Evolutionary conservation across 768 basidiomycete species (phyloP).

Genomic region (Mycena kentingensis): DNA sequence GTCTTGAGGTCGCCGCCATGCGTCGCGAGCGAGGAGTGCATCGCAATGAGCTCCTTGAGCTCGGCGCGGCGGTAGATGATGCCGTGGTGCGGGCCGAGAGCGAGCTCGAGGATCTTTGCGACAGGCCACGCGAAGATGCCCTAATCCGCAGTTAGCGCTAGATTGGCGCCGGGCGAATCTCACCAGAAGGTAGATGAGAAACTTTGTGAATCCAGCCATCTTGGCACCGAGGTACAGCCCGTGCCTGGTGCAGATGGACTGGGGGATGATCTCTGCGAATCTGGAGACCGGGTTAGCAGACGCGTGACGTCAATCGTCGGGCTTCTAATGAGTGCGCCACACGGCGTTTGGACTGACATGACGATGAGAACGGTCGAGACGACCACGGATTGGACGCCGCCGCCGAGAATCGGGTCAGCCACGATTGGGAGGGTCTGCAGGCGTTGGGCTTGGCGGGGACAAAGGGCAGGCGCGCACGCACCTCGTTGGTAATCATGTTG

Average conservation of each 20-base stretch:
- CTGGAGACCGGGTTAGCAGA: constrained; percentile 40
- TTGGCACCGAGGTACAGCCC: constrained; percentile 88
- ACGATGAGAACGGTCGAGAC: constrained; percentile 85
- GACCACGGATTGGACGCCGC: constrained; percentile 75
- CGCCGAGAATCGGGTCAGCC: constrained; percentile 76
- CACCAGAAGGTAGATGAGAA: constrained; percentile 72
- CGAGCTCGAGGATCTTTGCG: constrained; percentile 77
- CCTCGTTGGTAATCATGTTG: constrained; percentile 87
- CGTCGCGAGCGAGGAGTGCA: constrained; percentile 73
- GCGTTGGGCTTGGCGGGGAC: too few species aligned
- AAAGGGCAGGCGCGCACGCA: too few species aligned
- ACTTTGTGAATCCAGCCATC: constrained; percentile 70
- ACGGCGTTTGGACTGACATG: constrained; percentile 57
- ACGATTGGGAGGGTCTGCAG: constrained; percentile 83
- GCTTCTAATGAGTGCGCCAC: constrained; percentile 14
- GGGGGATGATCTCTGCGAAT: constrained; percentile 90
- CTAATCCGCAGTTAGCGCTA: constrained; percentile 36
- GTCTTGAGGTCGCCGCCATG: constrained; percentile 84
- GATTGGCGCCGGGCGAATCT: constrained; percentile 18
- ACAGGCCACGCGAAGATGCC: constrained; percentile 82
- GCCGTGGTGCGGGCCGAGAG: constrained; percentile 82
- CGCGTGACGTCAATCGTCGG: not conserved
- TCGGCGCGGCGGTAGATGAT: constrained; percentile 89
- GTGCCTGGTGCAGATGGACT: constrained; percentile 89
- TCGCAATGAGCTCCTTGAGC: constrained; percentile 86